Evolutionary conservation across 805 yeast genomes (phyloP).

Genomic region (Ascoidea rubescens): DNA sequence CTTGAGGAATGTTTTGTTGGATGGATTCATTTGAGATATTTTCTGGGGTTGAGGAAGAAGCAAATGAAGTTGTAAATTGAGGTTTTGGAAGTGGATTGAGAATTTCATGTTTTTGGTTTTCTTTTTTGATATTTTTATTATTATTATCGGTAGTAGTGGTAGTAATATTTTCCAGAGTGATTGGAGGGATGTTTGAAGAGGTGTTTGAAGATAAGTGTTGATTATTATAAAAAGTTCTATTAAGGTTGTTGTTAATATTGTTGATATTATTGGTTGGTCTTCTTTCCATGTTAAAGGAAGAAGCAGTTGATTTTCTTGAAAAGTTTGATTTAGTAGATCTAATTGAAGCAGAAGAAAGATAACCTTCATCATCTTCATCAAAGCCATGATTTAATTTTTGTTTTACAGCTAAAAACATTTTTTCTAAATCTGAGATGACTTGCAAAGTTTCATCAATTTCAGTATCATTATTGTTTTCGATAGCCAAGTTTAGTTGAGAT

Average conservation of each 20-base stretch:
- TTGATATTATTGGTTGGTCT: neutral
- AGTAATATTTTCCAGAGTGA: neutral
- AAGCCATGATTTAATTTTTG: conserved; percentile 3
- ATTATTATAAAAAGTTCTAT: too few species aligned
- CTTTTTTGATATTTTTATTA: neutral
- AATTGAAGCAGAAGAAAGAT: neutral
- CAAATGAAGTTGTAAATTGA: neutral
- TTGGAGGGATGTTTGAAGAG: neutral
- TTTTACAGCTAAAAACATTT: conserved; percentile 40
- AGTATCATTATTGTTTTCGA: conserved; percentile 31
- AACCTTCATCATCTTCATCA: neutral
- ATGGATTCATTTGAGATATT: too few species aligned
- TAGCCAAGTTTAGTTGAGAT: conserved; percentile 34
- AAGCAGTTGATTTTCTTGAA: neutral
- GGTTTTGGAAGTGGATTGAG: neutral
- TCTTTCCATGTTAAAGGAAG: too few species aligned
- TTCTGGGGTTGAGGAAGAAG: neutral
- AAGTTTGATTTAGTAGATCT: neutral
- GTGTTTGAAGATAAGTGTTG: neutral
- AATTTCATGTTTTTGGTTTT: neutral
- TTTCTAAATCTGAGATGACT: conserved; percentile 44
- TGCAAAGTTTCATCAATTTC: conserved; percentile 45
- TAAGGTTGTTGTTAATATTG: neutral
- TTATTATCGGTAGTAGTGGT: neutral
- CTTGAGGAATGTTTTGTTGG: neutral